Conservation (phyloP, 2,329 filamentous ascomycete genomes). For the Rugonectria rugulosa region DNA sequence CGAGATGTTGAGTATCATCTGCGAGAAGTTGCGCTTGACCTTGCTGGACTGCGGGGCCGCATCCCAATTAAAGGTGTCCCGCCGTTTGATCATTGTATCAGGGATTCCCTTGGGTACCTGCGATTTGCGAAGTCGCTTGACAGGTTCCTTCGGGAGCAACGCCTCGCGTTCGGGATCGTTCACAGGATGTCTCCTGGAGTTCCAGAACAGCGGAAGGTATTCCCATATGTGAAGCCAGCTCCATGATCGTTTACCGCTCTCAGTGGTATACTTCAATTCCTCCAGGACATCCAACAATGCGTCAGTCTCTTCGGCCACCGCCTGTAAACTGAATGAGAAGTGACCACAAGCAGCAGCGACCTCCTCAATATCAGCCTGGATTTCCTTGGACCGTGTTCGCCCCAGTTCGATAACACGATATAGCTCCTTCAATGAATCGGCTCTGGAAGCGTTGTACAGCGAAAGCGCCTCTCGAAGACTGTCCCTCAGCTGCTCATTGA, state of each 20-base stretch:
- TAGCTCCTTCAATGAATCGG: constrained; percentile 77
- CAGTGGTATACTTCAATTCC: constrained; percentile 77
- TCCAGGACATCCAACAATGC: constrained; percentile 84
- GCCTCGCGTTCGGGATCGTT: constrained; percentile 53
- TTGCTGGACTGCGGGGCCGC: constrained; percentile 57
- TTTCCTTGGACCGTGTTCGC: constrained; percentile 71
- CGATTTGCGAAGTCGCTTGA: constrained; percentile 59
- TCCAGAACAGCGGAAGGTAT: constrained; percentile 18
- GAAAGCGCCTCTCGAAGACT: constrained; percentile 83
- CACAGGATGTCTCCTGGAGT: constrained; percentile 16
- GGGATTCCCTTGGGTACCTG: constrained; percentile 65
- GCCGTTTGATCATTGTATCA: constrained; percentile 58
- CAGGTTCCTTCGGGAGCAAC: constrained; percentile 48
- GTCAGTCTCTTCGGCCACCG: constrained; percentile 90
- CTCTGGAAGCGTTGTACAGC: constrained; percentile 79
- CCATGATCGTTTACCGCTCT: constrained; percentile 73
- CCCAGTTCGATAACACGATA: constrained; percentile 82
- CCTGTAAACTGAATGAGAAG: constrained; percentile 90
- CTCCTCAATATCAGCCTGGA: constrained; percentile 94
- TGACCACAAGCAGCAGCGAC: constrained; percentile 97
- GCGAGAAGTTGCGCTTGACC: constrained; percentile 54
- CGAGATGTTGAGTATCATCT: constrained; percentile 53
- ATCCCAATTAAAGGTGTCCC: constrained; percentile 64
- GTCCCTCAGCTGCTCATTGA: constrained; percentile 81
- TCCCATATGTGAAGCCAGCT: constrained; percentile 86